Percentiles rank a stretch among this genome's conserved stretches.
These are phyloP conservation scores for Aspergillus fructus DNA, from an alignment of 2,329 filamentous ascomycete species.

Conservation along the genomic window DNA sequence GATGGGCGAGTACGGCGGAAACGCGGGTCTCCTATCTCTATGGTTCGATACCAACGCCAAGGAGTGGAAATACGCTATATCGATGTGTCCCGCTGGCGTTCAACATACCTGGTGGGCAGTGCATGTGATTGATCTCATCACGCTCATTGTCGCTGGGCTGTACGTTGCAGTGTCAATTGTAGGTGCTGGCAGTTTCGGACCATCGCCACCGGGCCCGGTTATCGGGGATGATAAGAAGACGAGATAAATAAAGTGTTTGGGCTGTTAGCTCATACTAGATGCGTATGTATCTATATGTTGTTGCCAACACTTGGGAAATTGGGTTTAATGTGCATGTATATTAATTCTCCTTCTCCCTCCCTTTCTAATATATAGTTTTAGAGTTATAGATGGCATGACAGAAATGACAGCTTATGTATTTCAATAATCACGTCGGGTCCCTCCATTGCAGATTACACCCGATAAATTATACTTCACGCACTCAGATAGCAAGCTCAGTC, in stretches of 20 bases:
- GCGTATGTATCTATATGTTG: too few relatives aligned
- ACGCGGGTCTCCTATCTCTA: constrained; percentile 80
- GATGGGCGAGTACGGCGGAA: constrained; percentile 96
- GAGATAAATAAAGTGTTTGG: background rate
- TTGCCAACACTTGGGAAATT: background rate
- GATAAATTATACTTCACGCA: too few relatives aligned
- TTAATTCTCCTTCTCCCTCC: too few relatives aligned
- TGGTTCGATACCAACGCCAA: constrained; percentile 75
- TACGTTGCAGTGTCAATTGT: constrained; percentile 9
- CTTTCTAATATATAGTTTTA: too few relatives aligned
- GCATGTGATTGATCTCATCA: constrained; percentile 68
- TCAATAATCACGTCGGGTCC: too few relatives aligned
- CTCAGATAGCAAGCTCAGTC: too few relatives aligned
- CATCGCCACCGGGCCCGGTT: background rate
- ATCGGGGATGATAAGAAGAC: constrained; percentile 6
- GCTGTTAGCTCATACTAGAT: background rate
- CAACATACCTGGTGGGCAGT: constrained; percentile 95
- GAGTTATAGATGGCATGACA: too few relatives aligned
- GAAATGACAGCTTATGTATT: too few relatives aligned
- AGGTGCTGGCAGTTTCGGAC: background rate
- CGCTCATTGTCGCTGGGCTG: constrained; percentile 32
- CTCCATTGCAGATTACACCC: too few relatives aligned
- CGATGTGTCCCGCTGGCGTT: constrained; percentile 73
- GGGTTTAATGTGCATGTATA: too few relatives aligned
- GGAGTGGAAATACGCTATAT: constrained; percentile 82